Evolutionary conservation across 805 yeast species (phyloP), one percentile per base, ranked within the genome.

Genomic region (Wickerhamiella azyma): DNA sequence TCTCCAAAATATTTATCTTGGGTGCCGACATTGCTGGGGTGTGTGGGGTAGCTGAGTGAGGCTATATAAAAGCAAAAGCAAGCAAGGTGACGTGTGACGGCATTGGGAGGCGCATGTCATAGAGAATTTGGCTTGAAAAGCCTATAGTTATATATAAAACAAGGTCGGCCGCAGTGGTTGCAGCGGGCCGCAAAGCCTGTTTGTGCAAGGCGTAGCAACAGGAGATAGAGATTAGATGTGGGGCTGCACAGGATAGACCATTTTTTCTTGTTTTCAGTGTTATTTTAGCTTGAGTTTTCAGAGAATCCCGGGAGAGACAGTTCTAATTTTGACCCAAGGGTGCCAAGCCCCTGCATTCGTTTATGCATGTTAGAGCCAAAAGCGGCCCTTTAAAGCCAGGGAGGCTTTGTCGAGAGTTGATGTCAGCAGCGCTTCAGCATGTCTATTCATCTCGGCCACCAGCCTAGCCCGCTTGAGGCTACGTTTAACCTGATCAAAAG

Each of bases 1-100:
- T 50, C 24, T 49, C 43, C 24, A 55, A 46, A 36, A 54, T 43
- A 11, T 29, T 21, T 36, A 42, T 35, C 21, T 42, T 36, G 9
- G 45, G 45, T 3, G 45, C 19, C 3, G 45, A 26, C 45, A 42
- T 42, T 16, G 14, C 33, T 30, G n/a, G 13, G 29, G 29, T 26
- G 16, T 30, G 33, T 30, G 33, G 33, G 16, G 33, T n/a, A 30
- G 29, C 29, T 4, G 16, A 11, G 16, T 30, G 33, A 6, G 33
- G 33, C n/a, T 5, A 21, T 21, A 7, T 21, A 4, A 21, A 7
- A 21, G 24, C 24, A 21, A 4, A 4, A 13, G 33, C 33, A 30
- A 13, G 14, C 14, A 13, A 6, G 14, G 33, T 28, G 7, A 10
- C 32, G 11, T 28, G 32, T 28, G 32, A 26, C 28, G 9, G 28